Evolutionary conservation across 2,329 filamentous ascomycete species (phyloP).

Genomic region (Teratosphaeriaceae sp.): DNA sequence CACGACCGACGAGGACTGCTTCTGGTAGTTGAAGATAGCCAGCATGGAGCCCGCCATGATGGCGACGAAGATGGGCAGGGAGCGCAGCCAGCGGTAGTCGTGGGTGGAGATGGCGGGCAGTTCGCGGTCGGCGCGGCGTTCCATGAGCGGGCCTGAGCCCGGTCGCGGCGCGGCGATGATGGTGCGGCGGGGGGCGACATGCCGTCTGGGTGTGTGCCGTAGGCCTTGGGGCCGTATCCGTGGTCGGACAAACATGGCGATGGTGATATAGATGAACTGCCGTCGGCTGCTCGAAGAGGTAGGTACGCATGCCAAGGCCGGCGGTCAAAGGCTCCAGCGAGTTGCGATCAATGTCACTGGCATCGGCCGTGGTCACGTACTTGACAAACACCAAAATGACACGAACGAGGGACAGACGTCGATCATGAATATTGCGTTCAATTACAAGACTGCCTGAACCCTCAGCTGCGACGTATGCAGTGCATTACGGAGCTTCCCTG

Average conservation of each 20-base stretch:
- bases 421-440: too few relatives aligned
- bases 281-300: neutral
- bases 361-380: neutral
- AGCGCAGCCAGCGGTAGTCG: slow-evolving; percentile 42
- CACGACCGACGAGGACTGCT: slow-evolving; percentile 73
- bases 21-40: slow-evolving; percentile 99
- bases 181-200: slow-evolving; percentile 29
- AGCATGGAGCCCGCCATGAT: slow-evolving; percentile 65
- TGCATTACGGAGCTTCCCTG: neutral
- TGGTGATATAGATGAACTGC: neutral
- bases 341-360: neutral
- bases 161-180: slow-evolving; percentile 45
- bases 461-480: slow-evolving; percentile 1
- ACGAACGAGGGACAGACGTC: neutral
- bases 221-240: slow-evolving; percentile 12
- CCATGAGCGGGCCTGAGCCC: slow-evolving; percentile 46
- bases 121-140: slow-evolving; percentile 47
- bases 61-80: slow-evolving; percentile 72
- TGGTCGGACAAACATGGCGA: slow-evolving; percentile 21
- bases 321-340: too few relatives aligned
- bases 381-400: neutral
- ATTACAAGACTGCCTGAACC: neutral
- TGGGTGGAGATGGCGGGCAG: slow-evolving; percentile 38
- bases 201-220: slow-evolving; percentile 8
- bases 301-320: neutral